A percentile compares a stretch with the other conserved stretches of the same genome.
Conservation (phyloP, 1,284 basidiomycete species). For the Marasmius sp. region DNA sequence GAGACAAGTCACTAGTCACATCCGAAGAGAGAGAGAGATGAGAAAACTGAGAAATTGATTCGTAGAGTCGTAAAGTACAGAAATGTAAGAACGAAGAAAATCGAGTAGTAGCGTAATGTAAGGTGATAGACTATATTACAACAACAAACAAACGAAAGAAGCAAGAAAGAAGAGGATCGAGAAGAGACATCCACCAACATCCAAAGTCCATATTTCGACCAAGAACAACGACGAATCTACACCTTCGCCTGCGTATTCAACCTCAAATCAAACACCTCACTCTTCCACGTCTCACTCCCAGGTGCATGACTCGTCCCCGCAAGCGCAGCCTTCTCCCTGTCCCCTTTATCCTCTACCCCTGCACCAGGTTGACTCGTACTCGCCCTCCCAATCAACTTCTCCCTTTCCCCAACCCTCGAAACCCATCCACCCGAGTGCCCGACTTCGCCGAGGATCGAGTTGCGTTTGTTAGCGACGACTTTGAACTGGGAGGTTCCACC, state of each 20-base stretch:
- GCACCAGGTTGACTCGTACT: not conserved
- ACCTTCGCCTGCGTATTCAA: not conserved
- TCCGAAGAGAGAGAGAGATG: no score
- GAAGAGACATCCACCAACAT: no score
- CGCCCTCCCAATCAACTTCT: conserved; percentile 40
- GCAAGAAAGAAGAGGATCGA: no score
- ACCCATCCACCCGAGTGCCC: conserved; percentile 76
- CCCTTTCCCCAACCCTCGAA: conserved; percentile 60
- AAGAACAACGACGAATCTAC: not conserved
- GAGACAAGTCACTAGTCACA: no score
- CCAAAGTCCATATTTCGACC: no score
- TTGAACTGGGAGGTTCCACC: conserved; percentile 63
- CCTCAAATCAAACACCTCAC: not conserved
- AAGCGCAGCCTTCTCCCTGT: not conserved
- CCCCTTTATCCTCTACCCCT: not conserved
- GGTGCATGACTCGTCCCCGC: not conserved
- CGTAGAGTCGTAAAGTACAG: no score
- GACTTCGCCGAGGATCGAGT: conserved; percentile 60
- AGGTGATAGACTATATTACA: no score
- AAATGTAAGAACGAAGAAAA: no score
- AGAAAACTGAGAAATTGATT: no score
- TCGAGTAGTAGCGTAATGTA: no score
- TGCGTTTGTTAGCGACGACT: conserved; percentile 61
- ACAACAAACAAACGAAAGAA: no score
- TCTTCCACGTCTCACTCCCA: not conserved